These are phyloP conservation scores for Wickerhamomyces silvicola DNA, from an alignment of 805 yeast genomes.

Conservation along the genomic window DNA sequence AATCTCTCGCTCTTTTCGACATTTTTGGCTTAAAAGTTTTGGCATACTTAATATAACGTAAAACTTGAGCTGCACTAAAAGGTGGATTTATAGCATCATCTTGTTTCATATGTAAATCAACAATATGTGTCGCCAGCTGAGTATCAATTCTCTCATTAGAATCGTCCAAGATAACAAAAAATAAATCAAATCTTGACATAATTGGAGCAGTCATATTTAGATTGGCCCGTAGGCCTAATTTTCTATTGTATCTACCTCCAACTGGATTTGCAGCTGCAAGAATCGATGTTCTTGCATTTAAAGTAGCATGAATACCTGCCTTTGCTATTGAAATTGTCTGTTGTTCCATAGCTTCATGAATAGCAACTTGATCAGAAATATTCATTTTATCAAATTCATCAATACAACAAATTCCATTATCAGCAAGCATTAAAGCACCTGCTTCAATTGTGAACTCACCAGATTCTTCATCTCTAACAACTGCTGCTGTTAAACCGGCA, in stretches of 20 bases:
- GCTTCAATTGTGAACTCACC: conserved; percentile 98
- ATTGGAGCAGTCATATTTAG: conserved; percentile 96
- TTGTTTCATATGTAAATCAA: conserved; percentile 82
- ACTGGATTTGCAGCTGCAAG: conserved; percentile 98
- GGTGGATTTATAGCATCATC: conserved; percentile 91
- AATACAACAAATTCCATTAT: conserved; percentile 96
- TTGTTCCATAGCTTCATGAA: conserved; percentile 99
- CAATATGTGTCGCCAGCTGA: conserved; percentile 86
- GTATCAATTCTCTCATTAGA: conserved; percentile 89
- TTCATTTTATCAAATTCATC: conserved; percentile 99
- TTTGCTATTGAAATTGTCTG: conserved; percentile 97
- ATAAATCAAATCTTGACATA: conserved; percentile 95
- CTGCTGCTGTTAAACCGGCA: conserved; percentile 98
- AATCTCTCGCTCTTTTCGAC: conserved; percentile 74
- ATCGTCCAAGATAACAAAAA: conserved; percentile 91
- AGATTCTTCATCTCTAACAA: conserved; percentile 93
- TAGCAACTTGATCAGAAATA: conserved; percentile 90
- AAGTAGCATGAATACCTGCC: conserved; percentile 97
- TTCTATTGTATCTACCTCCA: conserved; percentile 93
- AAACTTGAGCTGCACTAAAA: conserved; percentile 78
- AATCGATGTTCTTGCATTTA: conserved; percentile 94
- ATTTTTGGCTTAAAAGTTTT: conserved; percentile 86
- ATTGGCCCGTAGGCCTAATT: conserved; percentile 75
- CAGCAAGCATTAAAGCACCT: conserved; percentile 97
- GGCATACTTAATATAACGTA: conserved; percentile 87